Evolutionary conservation across 352 stramenopile genomes (phyloP).

Genomic region (Pythium aphanidermatum): DNA sequence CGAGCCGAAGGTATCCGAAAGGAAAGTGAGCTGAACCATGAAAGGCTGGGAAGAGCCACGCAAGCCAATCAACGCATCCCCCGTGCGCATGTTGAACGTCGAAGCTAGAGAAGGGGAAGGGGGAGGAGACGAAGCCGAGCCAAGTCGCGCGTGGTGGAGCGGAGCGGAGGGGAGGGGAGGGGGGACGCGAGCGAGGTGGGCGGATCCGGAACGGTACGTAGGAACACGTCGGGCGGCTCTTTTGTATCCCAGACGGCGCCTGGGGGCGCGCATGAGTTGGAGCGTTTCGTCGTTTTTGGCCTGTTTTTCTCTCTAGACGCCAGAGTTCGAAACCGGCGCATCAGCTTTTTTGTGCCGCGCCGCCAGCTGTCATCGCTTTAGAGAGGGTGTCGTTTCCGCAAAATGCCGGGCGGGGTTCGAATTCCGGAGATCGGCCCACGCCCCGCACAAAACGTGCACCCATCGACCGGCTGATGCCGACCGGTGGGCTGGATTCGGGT

Average conservation of each 20-base stretch:
- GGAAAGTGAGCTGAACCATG: constrained; percentile 21
- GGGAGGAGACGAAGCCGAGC: too few relatives aligned
- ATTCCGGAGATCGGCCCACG: too few relatives aligned
- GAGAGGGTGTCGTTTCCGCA: constrained; percentile 9
- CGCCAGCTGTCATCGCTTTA: constrained; percentile 17
- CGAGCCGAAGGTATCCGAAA: constrained; percentile 14
- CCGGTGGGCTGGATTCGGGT: too few relatives aligned
- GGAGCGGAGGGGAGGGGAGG: background rate
- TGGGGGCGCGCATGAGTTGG: background rate
- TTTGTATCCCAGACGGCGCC: background rate
- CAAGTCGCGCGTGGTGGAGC: background rate
- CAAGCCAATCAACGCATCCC: constrained; percentile 23
- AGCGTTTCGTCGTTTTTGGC: constrained; percentile 13
- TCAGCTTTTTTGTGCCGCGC: constrained; percentile 15
- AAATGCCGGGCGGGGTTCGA: too few relatives aligned
- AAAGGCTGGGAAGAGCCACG: constrained; percentile 26
- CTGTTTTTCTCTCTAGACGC: constrained; percentile 1
- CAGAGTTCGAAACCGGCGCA: constrained; percentile 15
- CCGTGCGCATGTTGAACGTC: constrained; percentile 18
- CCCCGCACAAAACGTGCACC: too few relatives aligned
- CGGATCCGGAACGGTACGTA: background rate
- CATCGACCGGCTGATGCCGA: too few relatives aligned
- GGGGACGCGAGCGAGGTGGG: background rate
- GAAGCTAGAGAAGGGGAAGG: constrained; percentile 4
- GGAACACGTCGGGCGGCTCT: constrained; percentile 5